Percentiles rank a stretch among this genome's conserved stretches.
Evolutionary conservation across 371 early-diverging fungal species (phyloP).

Genomic region (Syncephalis fuscata): DNA sequence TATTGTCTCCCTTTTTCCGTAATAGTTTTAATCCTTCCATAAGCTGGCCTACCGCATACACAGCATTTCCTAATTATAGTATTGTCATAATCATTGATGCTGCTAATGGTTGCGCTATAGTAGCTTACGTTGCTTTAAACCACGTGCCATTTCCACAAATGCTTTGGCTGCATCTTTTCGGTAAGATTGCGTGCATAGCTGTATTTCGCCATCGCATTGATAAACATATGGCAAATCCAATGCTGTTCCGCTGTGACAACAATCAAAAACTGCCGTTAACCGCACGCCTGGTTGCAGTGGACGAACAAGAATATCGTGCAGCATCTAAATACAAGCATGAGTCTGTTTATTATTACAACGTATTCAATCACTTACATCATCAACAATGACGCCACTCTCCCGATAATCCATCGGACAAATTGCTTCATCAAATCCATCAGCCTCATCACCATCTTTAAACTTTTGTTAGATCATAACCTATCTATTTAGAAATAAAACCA

Average conservation of each 20-base stretch:
- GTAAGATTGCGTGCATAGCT: background rate
- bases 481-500: too few relatives aligned
- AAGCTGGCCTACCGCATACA: constrained; percentile 7
- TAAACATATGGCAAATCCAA: constrained; percentile 80
- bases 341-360: background rate
- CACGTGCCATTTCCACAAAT: constrained; percentile 20
- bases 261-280: constrained; percentile 74
- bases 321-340: constrained; percentile 16
- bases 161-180: constrained; percentile 2
- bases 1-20: constrained; percentile 7
- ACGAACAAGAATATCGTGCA: constrained; percentile 27
- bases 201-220: constrained; percentile 38
- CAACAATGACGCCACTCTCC: constrained; percentile 45
- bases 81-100: constrained; percentile 15
- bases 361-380: constrained; percentile 27
- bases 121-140: constrained; percentile 7
- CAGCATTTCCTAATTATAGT: constrained; percentile 2
- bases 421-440: constrained; percentile 51
- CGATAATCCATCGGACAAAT: constrained; percentile 57
- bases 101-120: constrained; percentile 18
- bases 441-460: constrained; percentile 36
- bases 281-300: constrained; percentile 59
- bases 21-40: constrained; percentile 3
- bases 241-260: constrained; percentile 71
- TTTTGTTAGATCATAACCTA: background rate